A percentile compares a stretch with the other conserved stretches of the same genome.
Evolutionary conservation across 1,284 basidiomycete species (phyloP).

Genomic region (Leccinum variabile): DNA sequence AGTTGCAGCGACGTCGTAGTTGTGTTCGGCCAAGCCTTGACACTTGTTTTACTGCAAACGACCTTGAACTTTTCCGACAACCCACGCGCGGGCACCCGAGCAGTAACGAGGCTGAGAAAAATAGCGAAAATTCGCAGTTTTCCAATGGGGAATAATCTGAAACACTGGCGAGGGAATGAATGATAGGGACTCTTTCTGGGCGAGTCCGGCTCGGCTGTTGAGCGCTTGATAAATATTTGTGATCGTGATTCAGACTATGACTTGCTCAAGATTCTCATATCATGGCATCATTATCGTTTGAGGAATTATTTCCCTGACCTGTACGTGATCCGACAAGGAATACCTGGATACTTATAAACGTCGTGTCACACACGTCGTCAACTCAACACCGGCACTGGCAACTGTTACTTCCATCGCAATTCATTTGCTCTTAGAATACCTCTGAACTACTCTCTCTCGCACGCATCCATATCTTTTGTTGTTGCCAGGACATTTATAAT

Average conservation of each 20-base stretch:
- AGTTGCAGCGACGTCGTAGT: too few relatives aligned
- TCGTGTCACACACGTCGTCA: neutral
- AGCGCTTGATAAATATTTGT: neutral
- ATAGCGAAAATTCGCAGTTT: neutral
- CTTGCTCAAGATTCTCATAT: neutral
- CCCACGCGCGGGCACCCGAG: slow-evolving; percentile 1
- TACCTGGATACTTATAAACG: neutral
- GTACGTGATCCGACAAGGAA: slow-evolving; percentile 6
- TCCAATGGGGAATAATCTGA: slow-evolving; percentile 4
- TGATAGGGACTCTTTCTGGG: neutral
- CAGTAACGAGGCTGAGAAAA: slow-evolving; percentile 11
- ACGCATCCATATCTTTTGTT: neutral
- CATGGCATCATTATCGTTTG: neutral
- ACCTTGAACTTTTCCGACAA: neutral
- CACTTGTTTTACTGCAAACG: neutral
- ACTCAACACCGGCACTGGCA: neutral
- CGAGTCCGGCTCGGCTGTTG: neutral
- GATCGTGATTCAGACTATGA: neutral
- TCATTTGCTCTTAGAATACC: neutral
- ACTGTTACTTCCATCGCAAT: neutral
- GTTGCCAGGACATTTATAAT: neutral
- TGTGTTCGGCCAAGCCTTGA: neutral
- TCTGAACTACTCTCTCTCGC: neutral
- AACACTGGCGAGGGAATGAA: neutral
- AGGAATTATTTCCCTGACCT: too few relatives aligned